These are phyloP conservation scores for Macrophomina pseudophaseolina DNA, from an alignment of 2,329 filamentous ascomycete genomes.

Conservation along the genomic window DNA sequence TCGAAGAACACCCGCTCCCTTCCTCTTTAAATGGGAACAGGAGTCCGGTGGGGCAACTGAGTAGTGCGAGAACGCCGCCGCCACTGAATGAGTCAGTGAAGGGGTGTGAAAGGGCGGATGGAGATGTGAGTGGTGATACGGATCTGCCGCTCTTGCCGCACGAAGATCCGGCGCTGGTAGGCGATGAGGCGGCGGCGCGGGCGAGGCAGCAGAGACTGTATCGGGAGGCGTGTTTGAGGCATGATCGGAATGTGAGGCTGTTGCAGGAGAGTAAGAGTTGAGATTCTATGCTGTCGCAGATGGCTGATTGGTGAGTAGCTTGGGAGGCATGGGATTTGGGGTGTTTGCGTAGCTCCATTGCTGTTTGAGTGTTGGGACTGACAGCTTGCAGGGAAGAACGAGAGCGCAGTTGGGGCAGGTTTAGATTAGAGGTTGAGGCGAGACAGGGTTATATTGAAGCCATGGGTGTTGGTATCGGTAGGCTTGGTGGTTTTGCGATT, in stretches of 20 bases:
- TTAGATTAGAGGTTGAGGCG: constrained; percentile 25
- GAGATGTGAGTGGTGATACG: too few species aligned
- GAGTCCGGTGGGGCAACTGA: neutral
- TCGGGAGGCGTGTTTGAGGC: constrained; percentile 52
- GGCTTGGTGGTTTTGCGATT: constrained; percentile 6
- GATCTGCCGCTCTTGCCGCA: constrained; percentile 57
- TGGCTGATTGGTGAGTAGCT: constrained; percentile 45
- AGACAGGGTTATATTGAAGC: constrained; percentile 10
- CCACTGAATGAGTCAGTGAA: too few species aligned
- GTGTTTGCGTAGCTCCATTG: too few species aligned
- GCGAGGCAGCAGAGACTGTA: constrained; percentile 61
- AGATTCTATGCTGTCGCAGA: constrained; percentile 50
- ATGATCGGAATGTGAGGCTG: constrained; percentile 36
- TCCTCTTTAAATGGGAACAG: too few species aligned
- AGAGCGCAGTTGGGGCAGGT: constrained; percentile 33
- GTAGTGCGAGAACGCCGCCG: neutral
- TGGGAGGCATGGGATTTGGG: too few species aligned
- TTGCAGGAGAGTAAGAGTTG: constrained; percentile 41
- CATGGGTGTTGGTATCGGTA: constrained; percentile 9
- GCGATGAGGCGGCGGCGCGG: constrained; percentile 65
- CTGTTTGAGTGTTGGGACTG: neutral
- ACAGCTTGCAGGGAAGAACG: constrained; percentile 29
- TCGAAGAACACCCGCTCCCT: too few species aligned
- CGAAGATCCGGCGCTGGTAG: constrained; percentile 71
- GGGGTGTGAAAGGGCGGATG: too few species aligned